Percentiles rank a stretch among this genome's conserved stretches.
Evolutionary conservation across 768 basidiomycete species (phyloP).

Genomic region (Dioszegia crocea): DNA sequence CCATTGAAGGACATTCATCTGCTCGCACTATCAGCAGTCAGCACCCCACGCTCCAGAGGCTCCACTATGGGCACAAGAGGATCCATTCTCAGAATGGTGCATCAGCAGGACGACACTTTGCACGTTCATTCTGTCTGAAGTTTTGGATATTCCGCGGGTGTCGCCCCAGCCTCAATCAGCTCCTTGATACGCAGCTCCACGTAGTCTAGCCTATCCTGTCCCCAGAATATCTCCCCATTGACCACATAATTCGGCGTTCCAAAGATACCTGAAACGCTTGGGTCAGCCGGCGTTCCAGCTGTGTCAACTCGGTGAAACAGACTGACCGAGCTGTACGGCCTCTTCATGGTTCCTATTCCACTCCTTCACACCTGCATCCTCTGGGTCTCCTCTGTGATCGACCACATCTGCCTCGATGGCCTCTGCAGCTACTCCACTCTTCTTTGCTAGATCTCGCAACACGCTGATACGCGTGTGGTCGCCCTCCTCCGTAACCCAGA

Average conservation of each 20-base stretch:
- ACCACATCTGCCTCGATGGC: conserved; percentile 14
- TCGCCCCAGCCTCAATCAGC: not conserved
- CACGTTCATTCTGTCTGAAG: too few species aligned
- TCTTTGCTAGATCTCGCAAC: conserved; percentile 15
- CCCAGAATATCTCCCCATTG: conserved; percentile 42
- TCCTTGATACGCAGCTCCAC: conserved; percentile 19
- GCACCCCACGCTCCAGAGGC: too few species aligned
- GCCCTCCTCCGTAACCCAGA: conserved; percentile 35
- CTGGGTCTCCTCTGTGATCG: conserved; percentile 19
- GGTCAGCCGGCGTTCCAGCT: too few species aligned
- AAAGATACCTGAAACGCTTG: conserved; percentile 32
- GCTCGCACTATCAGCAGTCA: too few species aligned
- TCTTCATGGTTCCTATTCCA: conserved; percentile 28
- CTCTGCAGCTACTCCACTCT: conserved; percentile 18
- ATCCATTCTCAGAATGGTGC: too few species aligned
- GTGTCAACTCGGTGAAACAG: not conserved
- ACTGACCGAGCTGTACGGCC: conserved; percentile 28
- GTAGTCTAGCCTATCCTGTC: conserved; percentile 31
- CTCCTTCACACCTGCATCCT: conserved; percentile 23
- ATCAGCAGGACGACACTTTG: too few species aligned
- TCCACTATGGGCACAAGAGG: too few species aligned
- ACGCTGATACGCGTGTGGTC: conserved; percentile 25
- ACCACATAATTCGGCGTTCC: conserved; percentile 40
- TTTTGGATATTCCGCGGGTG: not conserved
- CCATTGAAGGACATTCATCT: too few species aligned